Conservation (phyloP, 2,329 filamentous ascomycete species). For the Cercospora zeae-maydis region DNA sequence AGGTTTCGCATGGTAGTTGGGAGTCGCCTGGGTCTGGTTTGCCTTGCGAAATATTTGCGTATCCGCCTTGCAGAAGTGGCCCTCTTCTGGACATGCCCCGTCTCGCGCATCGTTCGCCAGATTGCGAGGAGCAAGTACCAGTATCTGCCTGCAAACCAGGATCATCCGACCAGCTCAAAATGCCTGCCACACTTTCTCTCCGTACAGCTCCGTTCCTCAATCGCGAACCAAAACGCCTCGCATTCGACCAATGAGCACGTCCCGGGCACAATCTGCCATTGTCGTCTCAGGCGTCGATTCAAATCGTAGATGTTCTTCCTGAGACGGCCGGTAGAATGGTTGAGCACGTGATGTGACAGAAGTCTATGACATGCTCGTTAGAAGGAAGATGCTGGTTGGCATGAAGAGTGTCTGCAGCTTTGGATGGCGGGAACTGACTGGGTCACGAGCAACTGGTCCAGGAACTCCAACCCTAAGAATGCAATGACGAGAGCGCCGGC, state of each 20-base stretch:
- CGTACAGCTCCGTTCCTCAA: constrained; percentile 2
- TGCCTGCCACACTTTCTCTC: neutral
- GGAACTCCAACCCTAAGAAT: constrained; percentile 3
- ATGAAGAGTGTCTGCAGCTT: neutral
- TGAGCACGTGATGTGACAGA: constrained; percentile 6
- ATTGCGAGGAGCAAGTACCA: neutral
- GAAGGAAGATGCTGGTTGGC: neutral
- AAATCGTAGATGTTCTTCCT: constrained; percentile 2
- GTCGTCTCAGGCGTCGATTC: neutral
- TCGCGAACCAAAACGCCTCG: constrained; percentile 7
- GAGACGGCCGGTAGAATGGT: constrained; percentile 1
- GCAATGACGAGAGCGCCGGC: constrained; percentile 7
- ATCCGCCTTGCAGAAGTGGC: neutral
- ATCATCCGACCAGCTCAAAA: constrained; percentile 7
- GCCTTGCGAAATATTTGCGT: neutral
- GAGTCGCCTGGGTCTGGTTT: neutral
- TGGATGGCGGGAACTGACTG: neutral
- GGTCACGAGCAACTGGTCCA: constrained; percentile 5
- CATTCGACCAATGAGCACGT: constrained; percentile 4
- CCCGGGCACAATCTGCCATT: constrained; percentile 6
- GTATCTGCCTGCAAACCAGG: neutral
- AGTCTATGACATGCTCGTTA: neutral
- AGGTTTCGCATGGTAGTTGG: neutral
- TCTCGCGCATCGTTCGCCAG: neutral
- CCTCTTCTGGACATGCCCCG: neutral